Evolutionary conservation across 495 filamentous ascomycete species (phyloP).

Genomic region (Haplographium delicatum): DNA sequence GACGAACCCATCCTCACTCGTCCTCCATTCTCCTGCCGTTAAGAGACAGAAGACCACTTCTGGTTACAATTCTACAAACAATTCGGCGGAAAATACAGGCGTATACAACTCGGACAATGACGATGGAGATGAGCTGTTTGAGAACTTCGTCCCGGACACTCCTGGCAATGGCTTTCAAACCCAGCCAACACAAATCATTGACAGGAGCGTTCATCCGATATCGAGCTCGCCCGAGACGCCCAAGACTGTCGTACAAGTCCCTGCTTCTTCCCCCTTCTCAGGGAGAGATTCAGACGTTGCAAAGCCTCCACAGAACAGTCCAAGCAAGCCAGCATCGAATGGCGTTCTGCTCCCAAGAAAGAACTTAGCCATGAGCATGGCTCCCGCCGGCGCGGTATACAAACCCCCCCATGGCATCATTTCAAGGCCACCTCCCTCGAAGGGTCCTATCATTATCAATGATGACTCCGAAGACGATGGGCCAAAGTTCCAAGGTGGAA

Average conservation of each 20-base stretch:
- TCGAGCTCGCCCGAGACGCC: conserved; percentile 31
- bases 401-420: conserved; percentile 45
- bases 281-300: conserved; percentile 7
- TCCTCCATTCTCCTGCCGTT: conserved; percentile 24
- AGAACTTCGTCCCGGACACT: conserved; percentile 31
- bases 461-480: conserved; percentile 53
- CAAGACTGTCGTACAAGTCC: conserved; percentile 62
- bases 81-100: conserved; percentile 22
- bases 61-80: conserved; percentile 29
- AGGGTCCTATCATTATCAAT: conserved; percentile 32
- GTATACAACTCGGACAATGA: conserved; percentile 41
- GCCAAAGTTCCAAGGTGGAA: conserved; percentile 40
- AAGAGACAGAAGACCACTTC: conserved; percentile 40
- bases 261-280: conserved; percentile 70
- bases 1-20: not conserved
- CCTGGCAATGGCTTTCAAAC: conserved; percentile 34
- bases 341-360: not conserved
- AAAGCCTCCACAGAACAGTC: not conserved
- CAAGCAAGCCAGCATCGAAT: not conserved
- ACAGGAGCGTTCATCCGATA: conserved; percentile 10
- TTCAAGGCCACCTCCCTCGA: conserved; percentile 27
- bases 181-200: conserved; percentile 69
- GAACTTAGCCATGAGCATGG: conserved; percentile 43
- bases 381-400: conserved; percentile 72
- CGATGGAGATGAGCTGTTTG: conserved; percentile 49